Percentiles rank a stretch among this genome's conserved stretches.
These are phyloP conservation scores for Lactifluus volemus DNA, from an alignment of 768 basidiomycete genomes.

Conservation along the genomic window DNA sequence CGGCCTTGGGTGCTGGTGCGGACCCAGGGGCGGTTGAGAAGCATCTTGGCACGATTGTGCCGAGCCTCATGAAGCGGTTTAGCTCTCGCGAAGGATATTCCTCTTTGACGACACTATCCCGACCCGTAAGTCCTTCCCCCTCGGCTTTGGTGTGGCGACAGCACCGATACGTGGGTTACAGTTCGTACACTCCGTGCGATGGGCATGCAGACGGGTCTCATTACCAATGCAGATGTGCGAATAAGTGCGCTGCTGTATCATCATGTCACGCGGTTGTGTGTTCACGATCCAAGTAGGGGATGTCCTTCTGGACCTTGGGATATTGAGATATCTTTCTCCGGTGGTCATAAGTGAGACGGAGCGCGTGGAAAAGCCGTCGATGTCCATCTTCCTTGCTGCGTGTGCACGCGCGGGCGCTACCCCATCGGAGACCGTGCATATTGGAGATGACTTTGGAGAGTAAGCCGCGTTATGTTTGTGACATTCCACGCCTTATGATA, in stretches of 20 bases:
- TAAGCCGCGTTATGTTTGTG: conserved; percentile 22
- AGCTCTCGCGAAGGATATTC: conserved; percentile 63
- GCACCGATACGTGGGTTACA: conserved; percentile 20
- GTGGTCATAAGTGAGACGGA: conserved; percentile 65
- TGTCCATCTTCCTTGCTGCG: conserved; percentile 46
- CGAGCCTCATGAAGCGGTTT: conserved; percentile 55
- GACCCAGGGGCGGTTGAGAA: conserved; percentile 45
- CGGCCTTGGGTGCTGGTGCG: conserved; percentile 69
- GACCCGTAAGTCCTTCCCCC: conserved; percentile 32
- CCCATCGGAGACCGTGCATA: conserved; percentile 45
- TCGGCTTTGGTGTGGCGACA: not conserved
- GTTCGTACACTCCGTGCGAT: conserved; percentile 39
- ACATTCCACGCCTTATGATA: not conserved
- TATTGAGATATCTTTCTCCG: conserved; percentile 41
- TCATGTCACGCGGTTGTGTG: not conserved
- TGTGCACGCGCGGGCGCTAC: conserved; percentile 30
- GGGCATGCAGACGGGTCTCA: conserved; percentile 44
- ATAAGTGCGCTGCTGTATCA: conserved; percentile 43
- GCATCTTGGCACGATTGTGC: conserved; percentile 48
- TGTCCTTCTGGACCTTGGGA: conserved; percentile 51
- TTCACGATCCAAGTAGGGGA: conserved; percentile 23
- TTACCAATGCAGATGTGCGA: conserved; percentile 68
- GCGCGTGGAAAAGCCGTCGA: conserved; percentile 59
- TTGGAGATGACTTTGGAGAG: conserved; percentile 69
- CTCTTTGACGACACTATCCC: conserved; percentile 44